Conservation (phyloP, 1,284 basidiomycete genomes). For the Heterobasidion occidentale region DNA sequence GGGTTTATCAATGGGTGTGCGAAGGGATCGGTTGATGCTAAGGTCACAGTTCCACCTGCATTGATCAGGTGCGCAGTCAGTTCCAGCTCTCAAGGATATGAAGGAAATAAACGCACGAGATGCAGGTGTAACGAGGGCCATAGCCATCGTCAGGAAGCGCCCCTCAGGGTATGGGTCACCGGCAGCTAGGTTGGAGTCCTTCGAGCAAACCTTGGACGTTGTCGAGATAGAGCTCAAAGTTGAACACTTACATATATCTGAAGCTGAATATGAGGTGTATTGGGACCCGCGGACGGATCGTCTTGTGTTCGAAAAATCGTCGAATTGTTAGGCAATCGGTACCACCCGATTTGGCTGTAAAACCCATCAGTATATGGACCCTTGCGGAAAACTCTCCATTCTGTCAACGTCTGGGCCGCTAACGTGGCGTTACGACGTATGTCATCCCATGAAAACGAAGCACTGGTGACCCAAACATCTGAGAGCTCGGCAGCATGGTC, state of each 20-base stretch:
- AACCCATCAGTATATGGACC: slow-evolving; percentile 15
- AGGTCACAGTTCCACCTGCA: slow-evolving; percentile 17
- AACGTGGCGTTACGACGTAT: slow-evolving; percentile 12
- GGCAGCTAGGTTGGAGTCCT: background rate
- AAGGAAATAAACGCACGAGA: slow-evolving; percentile 9
- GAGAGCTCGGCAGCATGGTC: slow-evolving; percentile 23
- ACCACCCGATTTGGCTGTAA: slow-evolving; percentile 16
- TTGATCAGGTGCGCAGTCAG: background rate
- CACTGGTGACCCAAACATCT: slow-evolving; percentile 19
- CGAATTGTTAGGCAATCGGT: slow-evolving; percentile 19
- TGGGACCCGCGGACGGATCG: slow-evolving; percentile 29
- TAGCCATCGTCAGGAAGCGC: slow-evolving; percentile 10
- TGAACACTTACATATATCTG: slow-evolving; percentile 5
- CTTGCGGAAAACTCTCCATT: slow-evolving; percentile 19
- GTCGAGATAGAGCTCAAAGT: background rate
- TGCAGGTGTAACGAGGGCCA: slow-evolving; percentile 12
- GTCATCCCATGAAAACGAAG: slow-evolving; percentile 16
- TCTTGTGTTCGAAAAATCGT: slow-evolving; percentile 17
- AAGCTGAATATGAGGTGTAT: slow-evolving; percentile 7
- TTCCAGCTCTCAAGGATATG: background rate
- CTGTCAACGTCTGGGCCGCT: slow-evolving; percentile 5
- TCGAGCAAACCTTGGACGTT: background rate
- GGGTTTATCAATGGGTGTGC: slow-evolving; percentile 14
- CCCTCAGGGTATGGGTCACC: no score
- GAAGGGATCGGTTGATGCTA: slow-evolving; percentile 13